Evolutionary conservation across 1,139 yeast genomes (phyloP).

Genomic region (Protomyces inundatus): DNA sequence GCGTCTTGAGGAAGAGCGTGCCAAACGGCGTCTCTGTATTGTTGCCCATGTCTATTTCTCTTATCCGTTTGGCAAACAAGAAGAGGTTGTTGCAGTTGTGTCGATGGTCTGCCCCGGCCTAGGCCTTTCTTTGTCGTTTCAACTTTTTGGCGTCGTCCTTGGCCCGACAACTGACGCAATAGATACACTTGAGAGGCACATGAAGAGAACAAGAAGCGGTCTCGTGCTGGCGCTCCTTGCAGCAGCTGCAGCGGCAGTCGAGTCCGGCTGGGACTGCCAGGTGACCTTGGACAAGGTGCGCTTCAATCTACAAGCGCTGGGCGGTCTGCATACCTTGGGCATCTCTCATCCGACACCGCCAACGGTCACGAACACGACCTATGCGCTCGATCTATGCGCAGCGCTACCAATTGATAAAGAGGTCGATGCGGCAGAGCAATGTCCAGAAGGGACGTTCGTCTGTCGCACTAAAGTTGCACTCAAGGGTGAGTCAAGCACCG

Average conservation of each 20-base stretch:
- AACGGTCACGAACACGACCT: constrained; percentile 52
- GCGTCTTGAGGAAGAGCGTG: constrained; percentile 15
- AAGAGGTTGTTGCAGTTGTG: not conserved
- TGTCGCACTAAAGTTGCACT: constrained; percentile 1
- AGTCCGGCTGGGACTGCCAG: constrained; percentile 46
- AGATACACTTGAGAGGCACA: no score
- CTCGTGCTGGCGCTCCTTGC: not conserved
- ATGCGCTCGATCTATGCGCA: constrained; percentile 69
- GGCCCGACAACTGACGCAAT: not conserved
- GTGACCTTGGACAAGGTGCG: constrained; percentile 44
- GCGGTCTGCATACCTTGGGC: constrained; percentile 46
- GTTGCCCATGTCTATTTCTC: constrained; percentile 8
- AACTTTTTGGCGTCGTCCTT: not conserved
- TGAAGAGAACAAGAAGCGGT: not conserved
- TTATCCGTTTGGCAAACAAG: not conserved
- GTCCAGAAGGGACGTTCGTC: constrained; percentile 60
- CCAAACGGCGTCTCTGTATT: constrained; percentile 22
- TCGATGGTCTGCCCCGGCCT: not conserved
- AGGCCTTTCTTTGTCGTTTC: not conserved
- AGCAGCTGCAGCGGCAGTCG: constrained; percentile 29
- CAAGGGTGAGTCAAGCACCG: constrained; percentile 2
- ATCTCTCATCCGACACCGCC: constrained; percentile 67
- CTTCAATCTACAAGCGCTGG: constrained; percentile 44
- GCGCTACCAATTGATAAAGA: constrained; percentile 38
- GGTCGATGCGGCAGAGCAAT: constrained; percentile 42